A percentile compares a stretch with the other conserved stretches of the same genome.
These are phyloP conservation scores for Diaporthe ilicicola DNA, from an alignment of 2,329 filamentous ascomycete genomes.

Conservation along the genomic window DNA sequence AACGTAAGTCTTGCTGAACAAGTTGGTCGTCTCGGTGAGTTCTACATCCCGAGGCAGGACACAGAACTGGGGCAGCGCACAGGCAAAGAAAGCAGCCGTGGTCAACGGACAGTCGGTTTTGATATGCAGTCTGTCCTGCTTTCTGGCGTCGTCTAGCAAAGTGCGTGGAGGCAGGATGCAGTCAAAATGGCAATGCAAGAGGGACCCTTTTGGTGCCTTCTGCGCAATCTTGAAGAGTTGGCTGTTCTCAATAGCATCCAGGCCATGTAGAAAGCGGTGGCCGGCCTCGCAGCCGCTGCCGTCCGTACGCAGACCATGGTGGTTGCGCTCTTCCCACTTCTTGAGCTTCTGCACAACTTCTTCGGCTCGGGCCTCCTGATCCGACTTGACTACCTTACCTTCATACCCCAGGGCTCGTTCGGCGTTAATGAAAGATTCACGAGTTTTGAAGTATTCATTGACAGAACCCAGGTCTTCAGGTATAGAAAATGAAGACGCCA, in stretches of 20 bases:
- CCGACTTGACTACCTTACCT: neutral
- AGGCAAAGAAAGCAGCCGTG: neutral
- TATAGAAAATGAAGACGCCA: neutral
- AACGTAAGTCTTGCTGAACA: slow-evolving; percentile 63
- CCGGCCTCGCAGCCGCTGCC: slow-evolving; percentile 4
- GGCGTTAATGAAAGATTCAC: slow-evolving; percentile 1
- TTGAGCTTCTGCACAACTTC: neutral
- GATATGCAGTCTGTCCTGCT: neutral
- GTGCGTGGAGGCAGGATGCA: slow-evolving; percentile 59
- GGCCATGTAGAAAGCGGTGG: neutral
- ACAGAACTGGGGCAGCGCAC: neutral
- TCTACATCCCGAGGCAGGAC: neutral
- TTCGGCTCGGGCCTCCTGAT: neutral
- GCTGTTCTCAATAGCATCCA: slow-evolving; percentile 57
- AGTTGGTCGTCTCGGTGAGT: slow-evolving; percentile 43
- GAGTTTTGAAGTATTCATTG: neutral
- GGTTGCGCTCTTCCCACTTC: slow-evolving; percentile 8
- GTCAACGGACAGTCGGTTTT: slow-evolving; percentile 3
- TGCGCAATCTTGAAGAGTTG: slow-evolving; percentile 63
- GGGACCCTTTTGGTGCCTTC: slow-evolving; percentile 74
- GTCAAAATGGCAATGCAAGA: slow-evolving; percentile 80
- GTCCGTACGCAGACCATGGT: neutral
- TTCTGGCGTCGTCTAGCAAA: neutral
- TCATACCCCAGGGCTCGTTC: neutral
- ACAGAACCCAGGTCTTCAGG: neutral